Evolutionary conservation across 805 yeast genomes (phyloP), one percentile per base, ranked within the genome.

Genomic region (Saccharomyces cerevisiae): DNA sequence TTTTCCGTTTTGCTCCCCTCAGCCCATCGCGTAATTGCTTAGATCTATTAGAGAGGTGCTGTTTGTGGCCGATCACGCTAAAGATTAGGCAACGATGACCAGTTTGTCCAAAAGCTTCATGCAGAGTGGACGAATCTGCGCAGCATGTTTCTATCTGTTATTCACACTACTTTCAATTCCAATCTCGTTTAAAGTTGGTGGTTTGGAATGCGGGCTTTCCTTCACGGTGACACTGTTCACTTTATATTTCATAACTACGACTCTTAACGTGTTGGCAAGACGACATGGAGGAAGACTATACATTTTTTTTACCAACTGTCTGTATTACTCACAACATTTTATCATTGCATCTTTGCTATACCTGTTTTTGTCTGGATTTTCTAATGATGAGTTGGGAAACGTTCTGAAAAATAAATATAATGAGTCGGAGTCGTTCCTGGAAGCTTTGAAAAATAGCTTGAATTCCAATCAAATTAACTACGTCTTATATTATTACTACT

Each of bases 141-240:
- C 82, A 55, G 81, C 87, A 0, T 70, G 81, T 1, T 69, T 86
- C 30, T 89, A 90, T 64, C 73, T 89, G 52, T 68, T 79, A 5
- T 79, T 88, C 51, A 82, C 89, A 11, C 79, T 90, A 29, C 75
- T 91, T 30, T 86, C 97, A 2, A 86, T 94, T 6, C 98, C 98
- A 4, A 78, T 94, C 57, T 87, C 97, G 26, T 94, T 94, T 70
- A 96, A 92, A 65, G 85, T 89, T 41, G 98, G 98, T 9, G 97
- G 98, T 1, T 78, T 84, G 21, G 78, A 82, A 53, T 92, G 98
- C 70, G 99, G 99, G 0, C 73, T 94, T 56, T 82, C 95, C 21
- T 94, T 83, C 68, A 83, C 92, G 0, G 78, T 83, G 31, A 84
- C 96, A 6, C 76, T 92, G 49, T 80, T 88, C 53, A 73, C 80